These are phyloP conservation scores for Porphyrellus cyaneotinctus DNA, from an alignment of 768 basidiomycete genomes.

Conservation along the genomic window DNA sequence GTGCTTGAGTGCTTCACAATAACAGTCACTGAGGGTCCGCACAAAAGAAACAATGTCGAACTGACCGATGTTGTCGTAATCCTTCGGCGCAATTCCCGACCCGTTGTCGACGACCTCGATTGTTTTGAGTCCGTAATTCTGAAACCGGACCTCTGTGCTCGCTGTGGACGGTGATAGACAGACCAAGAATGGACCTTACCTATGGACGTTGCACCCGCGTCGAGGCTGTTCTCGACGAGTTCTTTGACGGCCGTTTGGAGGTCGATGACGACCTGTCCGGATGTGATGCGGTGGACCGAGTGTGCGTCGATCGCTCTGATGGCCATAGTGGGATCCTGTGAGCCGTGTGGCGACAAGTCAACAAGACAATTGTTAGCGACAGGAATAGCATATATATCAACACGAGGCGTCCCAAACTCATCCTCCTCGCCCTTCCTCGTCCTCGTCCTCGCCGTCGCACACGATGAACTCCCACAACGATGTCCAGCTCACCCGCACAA, in stretches of 20 bases:
- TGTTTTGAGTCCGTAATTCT: slow-evolving; percentile 74
- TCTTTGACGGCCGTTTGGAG: slow-evolving; percentile 94
- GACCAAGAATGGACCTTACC: slow-evolving; percentile 45
- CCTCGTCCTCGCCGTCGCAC: background rate
- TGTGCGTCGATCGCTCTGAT: slow-evolving; percentile 65
- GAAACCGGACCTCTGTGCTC: slow-evolving; percentile 77
- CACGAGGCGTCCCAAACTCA: background rate
- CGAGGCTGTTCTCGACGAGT: slow-evolving; percentile 92
- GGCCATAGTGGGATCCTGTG: slow-evolving; percentile 2
- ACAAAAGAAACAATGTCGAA: background rate
- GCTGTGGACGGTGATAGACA: slow-evolving; percentile 2
- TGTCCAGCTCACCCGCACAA: slow-evolving; percentile 27
- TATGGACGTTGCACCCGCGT: slow-evolving; percentile 84
- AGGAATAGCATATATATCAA: too few species aligned
- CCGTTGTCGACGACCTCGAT: slow-evolving; percentile 95
- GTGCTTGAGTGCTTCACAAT: slow-evolving; percentile 73
- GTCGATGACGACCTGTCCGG: slow-evolving; percentile 93
- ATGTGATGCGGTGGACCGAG: slow-evolving; percentile 85
- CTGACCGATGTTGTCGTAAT: slow-evolving; percentile 78
- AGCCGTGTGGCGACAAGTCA: background rate
- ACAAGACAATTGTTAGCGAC: too few species aligned
- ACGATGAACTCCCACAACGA: slow-evolving; percentile 34
- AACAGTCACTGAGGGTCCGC: background rate
- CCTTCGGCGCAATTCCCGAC: slow-evolving; percentile 70
- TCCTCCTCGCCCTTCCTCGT: background rate